These are phyloP conservation scores for Huntiella bhutanensis DNA, from an alignment of 2,329 filamentous ascomycete genomes.

Conservation along the genomic window DNA sequence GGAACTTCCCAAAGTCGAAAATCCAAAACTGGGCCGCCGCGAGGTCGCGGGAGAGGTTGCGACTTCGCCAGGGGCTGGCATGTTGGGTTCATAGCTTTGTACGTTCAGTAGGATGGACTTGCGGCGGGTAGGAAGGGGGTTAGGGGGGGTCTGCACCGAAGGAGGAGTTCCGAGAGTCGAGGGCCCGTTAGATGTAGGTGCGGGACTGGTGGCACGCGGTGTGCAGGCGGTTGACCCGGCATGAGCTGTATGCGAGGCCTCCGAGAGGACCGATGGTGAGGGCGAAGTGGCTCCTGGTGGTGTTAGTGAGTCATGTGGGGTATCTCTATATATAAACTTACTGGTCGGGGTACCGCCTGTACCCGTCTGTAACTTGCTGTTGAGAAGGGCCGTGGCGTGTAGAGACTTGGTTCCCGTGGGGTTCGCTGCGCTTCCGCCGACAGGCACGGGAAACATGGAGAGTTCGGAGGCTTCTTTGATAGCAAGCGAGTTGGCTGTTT, in stretches of 20 bases:
- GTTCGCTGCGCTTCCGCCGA: slow-evolving; percentile 1
- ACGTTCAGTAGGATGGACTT: slow-evolving; percentile 55
- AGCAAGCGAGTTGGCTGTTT: no score
- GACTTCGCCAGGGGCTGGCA: slow-evolving; percentile 54
- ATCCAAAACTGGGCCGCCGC: slow-evolving; percentile 11
- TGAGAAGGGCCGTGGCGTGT: slow-evolving; percentile 58
- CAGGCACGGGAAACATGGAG: background rate
- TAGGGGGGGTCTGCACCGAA: background rate
- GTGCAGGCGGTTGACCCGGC: background rate
- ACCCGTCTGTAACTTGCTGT: slow-evolving; percentile 26
- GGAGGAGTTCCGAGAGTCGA: background rate
- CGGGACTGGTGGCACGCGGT: background rate
- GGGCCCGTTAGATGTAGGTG: background rate
- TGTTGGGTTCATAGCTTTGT: slow-evolving; percentile 49
- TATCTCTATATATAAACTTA: background rate
- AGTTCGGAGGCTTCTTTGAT: no score
- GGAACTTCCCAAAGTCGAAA: background rate
- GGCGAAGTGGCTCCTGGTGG: background rate
- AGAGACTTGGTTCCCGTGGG: slow-evolving; percentile 28
- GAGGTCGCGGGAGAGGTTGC: slow-evolving; percentile 20
- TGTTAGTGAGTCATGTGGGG: background rate
- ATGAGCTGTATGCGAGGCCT: background rate
- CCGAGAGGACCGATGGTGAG: background rate
- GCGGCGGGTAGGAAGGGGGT: slow-evolving; percentile 27
- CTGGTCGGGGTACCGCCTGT: background rate